Conservation (phyloP, 805 yeast genomes). For the Sugiyamaella smithiae region DNA sequence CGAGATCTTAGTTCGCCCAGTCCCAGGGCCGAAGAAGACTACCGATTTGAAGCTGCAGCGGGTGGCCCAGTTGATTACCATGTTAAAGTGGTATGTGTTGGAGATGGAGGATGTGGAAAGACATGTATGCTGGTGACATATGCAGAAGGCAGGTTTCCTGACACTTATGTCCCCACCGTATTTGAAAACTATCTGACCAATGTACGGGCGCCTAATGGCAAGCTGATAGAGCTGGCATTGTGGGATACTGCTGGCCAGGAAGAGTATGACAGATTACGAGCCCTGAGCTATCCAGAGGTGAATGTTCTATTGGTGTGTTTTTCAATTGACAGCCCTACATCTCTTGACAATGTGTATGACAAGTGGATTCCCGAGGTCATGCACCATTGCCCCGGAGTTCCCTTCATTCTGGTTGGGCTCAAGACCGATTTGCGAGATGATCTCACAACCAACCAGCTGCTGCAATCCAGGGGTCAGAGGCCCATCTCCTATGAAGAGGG, state of each 20-base stretch:
- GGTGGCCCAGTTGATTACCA: neutral
- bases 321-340: conserved; percentile 66
- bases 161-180: conserved; percentile 92
- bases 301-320: conserved; percentile 90
- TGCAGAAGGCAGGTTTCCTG: conserved; percentile 88
- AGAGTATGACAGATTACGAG: conserved; percentile 92
- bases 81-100: conserved; percentile 80
- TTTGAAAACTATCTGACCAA: conserved; percentile 97
- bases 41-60: neutral
- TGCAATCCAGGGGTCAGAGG: conserved; percentile 27
- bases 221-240: conserved; percentile 87
- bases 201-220: conserved; percentile 78
- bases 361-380: conserved; percentile 86
- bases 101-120: conserved; percentile 98
- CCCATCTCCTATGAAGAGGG: conserved; percentile 42
- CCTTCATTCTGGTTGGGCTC: conserved; percentile 77
- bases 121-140: conserved; percentile 83
- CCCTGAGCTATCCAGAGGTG: conserved; percentile 87
- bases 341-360: conserved; percentile 66
- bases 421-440: conserved; percentile 58
- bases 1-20: neutral
- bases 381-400: conserved; percentile 78
- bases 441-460: conserved; percentile 21
- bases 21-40: neutral
- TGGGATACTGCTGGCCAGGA: conserved; percentile 99